Evolutionary conservation across 2,329 filamentous ascomycete species (phyloP).

Genomic region (Alternaria tenuissima): DNA sequence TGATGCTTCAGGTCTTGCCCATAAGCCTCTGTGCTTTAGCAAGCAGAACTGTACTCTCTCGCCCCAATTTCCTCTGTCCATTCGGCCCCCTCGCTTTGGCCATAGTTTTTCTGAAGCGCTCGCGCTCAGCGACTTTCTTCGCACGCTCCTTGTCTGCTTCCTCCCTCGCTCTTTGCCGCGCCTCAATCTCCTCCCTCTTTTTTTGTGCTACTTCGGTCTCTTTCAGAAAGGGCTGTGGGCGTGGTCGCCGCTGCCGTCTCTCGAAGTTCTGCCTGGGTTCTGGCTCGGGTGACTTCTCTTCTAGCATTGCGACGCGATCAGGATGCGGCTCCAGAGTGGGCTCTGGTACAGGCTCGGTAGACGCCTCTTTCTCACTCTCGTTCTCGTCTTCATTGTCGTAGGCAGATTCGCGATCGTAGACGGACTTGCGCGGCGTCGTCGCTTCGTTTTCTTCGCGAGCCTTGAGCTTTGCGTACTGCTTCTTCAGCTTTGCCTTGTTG

Average conservation of each 20-base stretch:
- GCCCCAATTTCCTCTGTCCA: slow-evolving; percentile 80
- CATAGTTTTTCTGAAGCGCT: slow-evolving; percentile 74
- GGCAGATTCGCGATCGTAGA: slow-evolving; percentile 34
- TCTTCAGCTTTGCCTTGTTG: slow-evolving; percentile 91
- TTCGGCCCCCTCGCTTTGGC: slow-evolving; percentile 68
- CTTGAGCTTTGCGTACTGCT: slow-evolving; percentile 89
- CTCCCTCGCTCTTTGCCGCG: slow-evolving; percentile 65
- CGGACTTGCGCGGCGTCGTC: slow-evolving; percentile 44
- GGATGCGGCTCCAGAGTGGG: slow-evolving; percentile 65
- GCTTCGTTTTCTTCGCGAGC: slow-evolving; percentile 60
- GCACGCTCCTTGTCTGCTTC: slow-evolving; percentile 69
- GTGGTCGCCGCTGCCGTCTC: slow-evolving; percentile 36
- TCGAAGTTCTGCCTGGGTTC: slow-evolving; percentile 23
- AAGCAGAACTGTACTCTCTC: slow-evolving; percentile 79
- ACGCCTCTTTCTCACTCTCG: slow-evolving; percentile 40
- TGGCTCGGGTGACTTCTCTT: slow-evolving; percentile 47
- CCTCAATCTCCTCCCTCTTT: slow-evolving; percentile 70
- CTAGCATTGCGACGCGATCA: slow-evolving; percentile 66
- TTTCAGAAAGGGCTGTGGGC: slow-evolving; percentile 52
- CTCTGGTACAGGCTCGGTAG: slow-evolving; percentile 33
- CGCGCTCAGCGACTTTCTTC: slow-evolving; percentile 66
- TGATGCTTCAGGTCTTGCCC: slow-evolving; percentile 35
- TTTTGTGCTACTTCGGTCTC: slow-evolving; percentile 58
- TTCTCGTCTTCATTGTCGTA: slow-evolving; percentile 24
- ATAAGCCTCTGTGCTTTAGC: slow-evolving; percentile 81